Conservation (phyloP, 2,329 filamentous ascomycete species). For the Botrytis hyacinthi region DNA sequence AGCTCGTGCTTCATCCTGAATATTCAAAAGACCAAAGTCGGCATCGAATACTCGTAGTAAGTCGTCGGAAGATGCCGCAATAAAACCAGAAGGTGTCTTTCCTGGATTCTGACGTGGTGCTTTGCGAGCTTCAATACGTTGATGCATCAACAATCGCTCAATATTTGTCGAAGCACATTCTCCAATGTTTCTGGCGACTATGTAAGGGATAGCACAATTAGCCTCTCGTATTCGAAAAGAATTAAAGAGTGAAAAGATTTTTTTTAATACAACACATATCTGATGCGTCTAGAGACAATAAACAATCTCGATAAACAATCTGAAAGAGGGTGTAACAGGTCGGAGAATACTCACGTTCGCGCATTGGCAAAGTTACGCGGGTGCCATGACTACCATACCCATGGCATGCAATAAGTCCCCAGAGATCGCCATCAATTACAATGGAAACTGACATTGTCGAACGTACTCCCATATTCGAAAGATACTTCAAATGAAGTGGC, state of each 20-base stretch:
- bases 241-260: neutral
- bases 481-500: constrained; percentile 83
- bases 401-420: constrained; percentile 86
- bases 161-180: constrained; percentile 52
- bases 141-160: constrained; percentile 23
- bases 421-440: constrained; percentile 79
- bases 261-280: neutral
- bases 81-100: constrained; percentile 27
- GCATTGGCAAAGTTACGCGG: constrained; percentile 15
- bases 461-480: constrained; percentile 83
- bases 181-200: constrained; percentile 62
- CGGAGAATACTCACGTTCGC: constrained; percentile 54
- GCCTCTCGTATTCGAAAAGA: neutral
- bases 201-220: neutral
- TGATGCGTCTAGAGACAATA: neutral
- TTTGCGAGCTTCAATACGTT: constrained; percentile 25
- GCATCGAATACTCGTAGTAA: constrained; percentile 28
- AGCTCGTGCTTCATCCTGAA: constrained; percentile 85
- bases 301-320: neutral
- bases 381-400: constrained; percentile 71
- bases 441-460: constrained; percentile 94
- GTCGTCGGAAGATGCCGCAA: constrained; percentile 27
- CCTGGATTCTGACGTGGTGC: constrained; percentile 15
- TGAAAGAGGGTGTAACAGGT: neutral
- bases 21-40: constrained; percentile 70